phyloP scores from a whole-genome alignment of 1,284 basidiomycete species.

The Leccinum pachyderme region DNA sequence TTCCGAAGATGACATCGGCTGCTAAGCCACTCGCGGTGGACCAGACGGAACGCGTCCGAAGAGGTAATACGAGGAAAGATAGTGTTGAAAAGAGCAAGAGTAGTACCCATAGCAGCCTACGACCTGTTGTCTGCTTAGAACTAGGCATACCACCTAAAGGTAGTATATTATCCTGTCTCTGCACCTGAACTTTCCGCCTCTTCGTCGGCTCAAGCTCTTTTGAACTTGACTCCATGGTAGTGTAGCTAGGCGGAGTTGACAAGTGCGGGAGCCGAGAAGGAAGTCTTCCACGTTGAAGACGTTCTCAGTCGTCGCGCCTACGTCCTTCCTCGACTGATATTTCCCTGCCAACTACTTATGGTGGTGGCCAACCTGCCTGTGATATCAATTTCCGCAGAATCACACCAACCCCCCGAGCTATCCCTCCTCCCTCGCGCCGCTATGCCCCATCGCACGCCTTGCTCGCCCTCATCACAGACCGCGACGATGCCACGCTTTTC shows the following conservation, averaged over 20 bases:
- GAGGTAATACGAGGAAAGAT: conserved; percentile 20
- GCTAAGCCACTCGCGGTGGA: background rate
- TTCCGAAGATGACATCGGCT: background rate
- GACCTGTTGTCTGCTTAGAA: conserved; percentile 6
- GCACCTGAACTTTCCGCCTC: background rate
- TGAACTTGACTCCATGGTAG: background rate
- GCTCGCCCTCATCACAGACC: background rate
- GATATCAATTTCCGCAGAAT: no score
- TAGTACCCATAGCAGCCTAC: conserved; percentile 16
- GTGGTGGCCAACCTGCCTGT: no score
- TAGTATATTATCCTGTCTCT: conserved; percentile 1
- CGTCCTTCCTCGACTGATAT: no score
- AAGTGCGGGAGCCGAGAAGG: background rate
- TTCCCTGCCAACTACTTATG: no score
- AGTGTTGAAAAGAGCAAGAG: conserved; percentile 17
- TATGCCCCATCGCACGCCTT: background rate
- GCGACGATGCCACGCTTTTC: background rate
- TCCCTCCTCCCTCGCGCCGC: no score
- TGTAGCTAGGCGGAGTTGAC: background rate
- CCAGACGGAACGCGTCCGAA: conserved; percentile 5
- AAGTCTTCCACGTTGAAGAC: no score
- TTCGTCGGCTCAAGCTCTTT: background rate
- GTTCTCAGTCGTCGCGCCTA: no score
- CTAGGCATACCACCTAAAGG: background rate
- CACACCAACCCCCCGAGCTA: no score